These are phyloP conservation scores for Alternaria sp. DNA, from an alignment of 2,329 filamentous ascomycete genomes.

Conservation along the genomic window DNA sequence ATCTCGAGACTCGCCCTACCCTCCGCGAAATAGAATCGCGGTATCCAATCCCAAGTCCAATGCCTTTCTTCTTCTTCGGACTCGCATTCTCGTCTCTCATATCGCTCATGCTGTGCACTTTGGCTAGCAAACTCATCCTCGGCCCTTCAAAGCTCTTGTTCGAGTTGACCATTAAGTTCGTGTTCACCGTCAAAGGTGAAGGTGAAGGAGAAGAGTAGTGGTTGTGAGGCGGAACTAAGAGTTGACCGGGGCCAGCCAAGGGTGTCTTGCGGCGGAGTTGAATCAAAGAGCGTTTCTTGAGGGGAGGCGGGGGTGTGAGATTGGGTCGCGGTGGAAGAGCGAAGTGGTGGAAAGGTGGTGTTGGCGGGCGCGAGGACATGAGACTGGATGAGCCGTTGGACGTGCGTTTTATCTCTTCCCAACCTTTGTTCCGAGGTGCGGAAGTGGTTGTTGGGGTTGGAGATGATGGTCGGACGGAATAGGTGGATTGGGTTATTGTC, in stretches of 20 bases:
- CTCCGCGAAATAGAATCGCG: neutral
- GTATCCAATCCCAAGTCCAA: neutral
- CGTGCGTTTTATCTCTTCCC: slow-evolving; percentile 38
- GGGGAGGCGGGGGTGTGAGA: slow-evolving; percentile 2
- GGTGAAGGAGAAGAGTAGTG: slow-evolving; percentile 11
- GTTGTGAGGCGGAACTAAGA: slow-evolving; percentile 14
- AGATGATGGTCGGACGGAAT: neutral
- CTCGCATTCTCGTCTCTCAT: slow-evolving; percentile 8
- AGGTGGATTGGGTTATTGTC: neutral
- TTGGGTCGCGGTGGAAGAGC: slow-evolving; percentile 6
- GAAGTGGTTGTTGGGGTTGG: slow-evolving; percentile 3
- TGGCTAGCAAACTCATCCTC: slow-evolving; percentile 15
- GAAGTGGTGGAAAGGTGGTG: slow-evolving; percentile 9
- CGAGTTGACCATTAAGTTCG: slow-evolving; percentile 19
- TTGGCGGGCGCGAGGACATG: neutral
- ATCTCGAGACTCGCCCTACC: neutral
- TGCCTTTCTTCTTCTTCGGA: neutral
- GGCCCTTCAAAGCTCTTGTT: slow-evolving; percentile 28
- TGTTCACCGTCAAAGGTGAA: slow-evolving; percentile 26
- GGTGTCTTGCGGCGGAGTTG: slow-evolving; percentile 21
- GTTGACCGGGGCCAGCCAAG: slow-evolving; percentile 24
- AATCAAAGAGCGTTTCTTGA: slow-evolving; percentile 27
- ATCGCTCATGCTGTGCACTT: slow-evolving; percentile 12
- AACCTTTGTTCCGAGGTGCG: slow-evolving; percentile 24
- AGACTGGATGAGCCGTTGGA: slow-evolving; percentile 8